Evolutionary conservation across 2,329 filamentous ascomycete genomes (phyloP).

Genomic region (Colletotrichum australisinense): DNA sequence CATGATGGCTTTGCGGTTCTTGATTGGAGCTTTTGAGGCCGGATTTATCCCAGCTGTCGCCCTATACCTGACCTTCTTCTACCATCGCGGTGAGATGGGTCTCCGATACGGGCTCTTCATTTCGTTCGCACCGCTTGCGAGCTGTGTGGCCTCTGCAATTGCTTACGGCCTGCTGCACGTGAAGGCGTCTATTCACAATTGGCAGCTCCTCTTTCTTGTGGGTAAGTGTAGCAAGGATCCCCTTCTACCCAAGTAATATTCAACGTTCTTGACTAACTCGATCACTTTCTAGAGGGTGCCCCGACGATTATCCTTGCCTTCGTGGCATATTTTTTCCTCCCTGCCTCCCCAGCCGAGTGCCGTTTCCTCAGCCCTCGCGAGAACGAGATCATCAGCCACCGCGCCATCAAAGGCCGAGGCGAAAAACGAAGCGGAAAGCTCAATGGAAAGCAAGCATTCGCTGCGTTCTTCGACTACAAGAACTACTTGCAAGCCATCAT

Average conservation of each 20-base stretch:
- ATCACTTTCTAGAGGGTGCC: conserved; percentile 57
- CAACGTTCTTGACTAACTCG: neutral
- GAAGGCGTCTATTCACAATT: conserved; percentile 65
- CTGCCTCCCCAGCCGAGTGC: conserved; percentile 63
- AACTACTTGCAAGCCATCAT: conserved; percentile 60
- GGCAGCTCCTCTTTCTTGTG: conserved; percentile 74
- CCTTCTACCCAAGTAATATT: neutral
- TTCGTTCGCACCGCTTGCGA: conserved; percentile 74
- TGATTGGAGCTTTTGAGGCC: conserved; percentile 57
- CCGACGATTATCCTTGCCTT: conserved; percentile 67
- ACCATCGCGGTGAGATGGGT: conserved; percentile 70
- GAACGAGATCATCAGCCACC: conserved; percentile 64
- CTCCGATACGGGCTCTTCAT: conserved; percentile 78
- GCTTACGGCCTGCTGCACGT: conserved; percentile 74
- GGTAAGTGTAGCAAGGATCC: conserved; percentile 41
- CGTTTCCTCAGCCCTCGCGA: conserved; percentile 68
- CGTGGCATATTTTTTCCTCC: conserved; percentile 65
- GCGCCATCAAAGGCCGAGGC: conserved; percentile 58
- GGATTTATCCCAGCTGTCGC: conserved; percentile 55
- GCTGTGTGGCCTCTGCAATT: conserved; percentile 74
- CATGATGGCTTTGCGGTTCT: conserved; percentile 52
- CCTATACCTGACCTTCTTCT: conserved; percentile 59
- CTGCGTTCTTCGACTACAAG: conserved; percentile 59
- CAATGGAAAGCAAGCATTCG: conserved; percentile 57
- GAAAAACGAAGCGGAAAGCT: conserved; percentile 59